Evolutionary conservation across 805 yeast genomes (phyloP).

Genomic region (Ogataea paraovalis): DNA sequence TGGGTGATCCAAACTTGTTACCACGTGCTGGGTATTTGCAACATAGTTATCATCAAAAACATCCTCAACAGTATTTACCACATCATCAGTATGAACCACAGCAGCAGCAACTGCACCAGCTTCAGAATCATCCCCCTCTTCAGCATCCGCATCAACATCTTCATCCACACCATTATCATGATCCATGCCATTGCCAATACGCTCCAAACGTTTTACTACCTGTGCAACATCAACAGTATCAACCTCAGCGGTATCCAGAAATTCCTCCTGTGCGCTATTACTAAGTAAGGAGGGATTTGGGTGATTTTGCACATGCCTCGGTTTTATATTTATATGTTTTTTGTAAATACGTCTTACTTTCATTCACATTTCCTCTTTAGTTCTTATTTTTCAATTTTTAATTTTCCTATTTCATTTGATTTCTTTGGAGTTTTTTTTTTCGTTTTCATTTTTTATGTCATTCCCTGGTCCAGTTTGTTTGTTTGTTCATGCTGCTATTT

Average conservation of each 20-base stretch:
- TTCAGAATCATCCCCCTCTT: slow-evolving; percentile 1
- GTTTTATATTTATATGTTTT: too few species aligned
- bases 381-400: too few species aligned
- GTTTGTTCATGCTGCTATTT: too few species aligned
- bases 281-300: not conserved
- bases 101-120: slow-evolving; percentile 5
- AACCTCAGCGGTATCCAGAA: slow-evolving; percentile 5
- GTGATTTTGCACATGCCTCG: too few species aligned
- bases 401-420: too few species aligned
- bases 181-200: not conserved
- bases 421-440: too few species aligned
- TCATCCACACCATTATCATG: not conserved
- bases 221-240: slow-evolving; percentile 9
- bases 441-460: too few species aligned
- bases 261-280: slow-evolving; percentile 6
- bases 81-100: slow-evolving; percentile 2
- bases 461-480: too few species aligned
- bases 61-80: not conserved
- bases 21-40: not conserved
- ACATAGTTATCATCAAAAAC: not conserved
- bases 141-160: not conserved
- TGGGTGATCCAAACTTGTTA: not conserved
- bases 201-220: slow-evolving; percentile 13
- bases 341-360: too few species aligned
- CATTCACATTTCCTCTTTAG: too few species aligned